Evolutionary conservation across 768 basidiomycete genomes (phyloP).

Genomic region (Cystofilobasidium ferigula): DNA sequence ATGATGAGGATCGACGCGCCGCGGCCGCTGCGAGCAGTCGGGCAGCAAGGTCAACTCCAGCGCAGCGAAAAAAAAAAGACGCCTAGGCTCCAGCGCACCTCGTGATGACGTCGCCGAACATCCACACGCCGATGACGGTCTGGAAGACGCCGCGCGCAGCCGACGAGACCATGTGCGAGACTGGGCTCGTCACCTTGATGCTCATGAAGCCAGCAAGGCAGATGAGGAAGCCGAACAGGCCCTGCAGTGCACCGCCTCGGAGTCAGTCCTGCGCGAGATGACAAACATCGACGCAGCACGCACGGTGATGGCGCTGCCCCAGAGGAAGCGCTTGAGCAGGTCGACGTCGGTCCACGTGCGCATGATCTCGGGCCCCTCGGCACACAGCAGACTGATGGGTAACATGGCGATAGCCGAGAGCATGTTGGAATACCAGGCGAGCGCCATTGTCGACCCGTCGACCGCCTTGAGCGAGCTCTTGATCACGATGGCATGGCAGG

Average conservation of each 20-base stretch:
- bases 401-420: conserved; percentile 60
- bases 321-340: conserved; percentile 32
- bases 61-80: not conserved
- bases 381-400: conserved; percentile 62
- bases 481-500: conserved; percentile 85
- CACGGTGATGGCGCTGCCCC: conserved; percentile 33
- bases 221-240: conserved; percentile 82
- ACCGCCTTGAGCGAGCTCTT: conserved; percentile 68
- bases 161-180: conserved; percentile 94
- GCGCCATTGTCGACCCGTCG: conserved; percentile 66
- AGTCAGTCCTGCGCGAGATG: no score
- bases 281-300: no score
- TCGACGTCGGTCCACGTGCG: conserved; percentile 46
- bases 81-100: conserved; percentile 44
- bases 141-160: conserved; percentile 89
- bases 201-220: conserved; percentile 83
- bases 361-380: conserved; percentile 57
- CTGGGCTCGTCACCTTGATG: conserved; percentile 94
- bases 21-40: conserved; percentile 28
- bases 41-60: not conserved
- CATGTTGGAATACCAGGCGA: conserved; percentile 88
- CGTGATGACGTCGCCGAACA: conserved; percentile 72
- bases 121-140: conserved; percentile 55
- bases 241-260: conserved; percentile 67
- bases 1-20: conserved; percentile 34